phyloP scores from a whole-genome alignment of 495 filamentous ascomycete species.

The Aspergillus bertholletiae region DNA sequence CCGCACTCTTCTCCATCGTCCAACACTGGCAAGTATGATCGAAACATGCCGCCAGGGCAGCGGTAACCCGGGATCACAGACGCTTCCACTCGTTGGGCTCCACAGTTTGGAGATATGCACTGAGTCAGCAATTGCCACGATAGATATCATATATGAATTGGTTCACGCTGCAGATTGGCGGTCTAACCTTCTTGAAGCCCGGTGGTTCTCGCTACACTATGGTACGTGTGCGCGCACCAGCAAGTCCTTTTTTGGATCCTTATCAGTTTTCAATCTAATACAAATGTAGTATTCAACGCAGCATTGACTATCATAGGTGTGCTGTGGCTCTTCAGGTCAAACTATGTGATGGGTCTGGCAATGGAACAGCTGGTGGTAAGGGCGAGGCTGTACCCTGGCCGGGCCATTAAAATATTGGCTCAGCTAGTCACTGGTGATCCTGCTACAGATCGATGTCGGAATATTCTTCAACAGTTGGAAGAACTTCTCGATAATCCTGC shows the following conservation, averaged over 20 bases:
- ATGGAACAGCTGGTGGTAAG: too few species aligned
- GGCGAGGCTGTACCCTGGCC: too few species aligned
- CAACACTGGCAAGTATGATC: slow-evolving; percentile 37
- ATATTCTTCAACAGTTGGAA: too few species aligned
- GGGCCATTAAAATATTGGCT: too few species aligned
- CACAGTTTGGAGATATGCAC: slow-evolving; percentile 34
- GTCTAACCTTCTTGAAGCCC: slow-evolving; percentile 33
- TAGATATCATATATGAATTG: slow-evolving; percentile 30
- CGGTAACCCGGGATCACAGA: slow-evolving; percentile 13
- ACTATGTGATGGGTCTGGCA: too few species aligned
- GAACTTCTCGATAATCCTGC: too few species aligned
- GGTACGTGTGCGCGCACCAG: slow-evolving; percentile 23
- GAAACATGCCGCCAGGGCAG: slow-evolving; percentile 25
- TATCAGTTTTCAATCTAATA: too few species aligned
- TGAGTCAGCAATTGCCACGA: slow-evolving; percentile 35
- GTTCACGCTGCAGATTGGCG: slow-evolving; percentile 20
- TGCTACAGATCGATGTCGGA: too few species aligned
- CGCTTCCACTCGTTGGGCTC: slow-evolving; percentile 30
- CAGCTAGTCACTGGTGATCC: too few species aligned
- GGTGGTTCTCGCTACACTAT: slow-evolving; percentile 43
- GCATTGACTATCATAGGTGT: slow-evolving; percentile 35
- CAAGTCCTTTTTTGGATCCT: too few species aligned
- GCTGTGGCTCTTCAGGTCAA: too few species aligned
- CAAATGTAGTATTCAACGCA: slow-evolving; percentile 44
- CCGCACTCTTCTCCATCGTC: slow-evolving; percentile 33